Percentiles rank a stretch among this genome's conserved stretches.
Conservation (phyloP, 805 yeast genomes). For the Candida chilensis region DNA sequence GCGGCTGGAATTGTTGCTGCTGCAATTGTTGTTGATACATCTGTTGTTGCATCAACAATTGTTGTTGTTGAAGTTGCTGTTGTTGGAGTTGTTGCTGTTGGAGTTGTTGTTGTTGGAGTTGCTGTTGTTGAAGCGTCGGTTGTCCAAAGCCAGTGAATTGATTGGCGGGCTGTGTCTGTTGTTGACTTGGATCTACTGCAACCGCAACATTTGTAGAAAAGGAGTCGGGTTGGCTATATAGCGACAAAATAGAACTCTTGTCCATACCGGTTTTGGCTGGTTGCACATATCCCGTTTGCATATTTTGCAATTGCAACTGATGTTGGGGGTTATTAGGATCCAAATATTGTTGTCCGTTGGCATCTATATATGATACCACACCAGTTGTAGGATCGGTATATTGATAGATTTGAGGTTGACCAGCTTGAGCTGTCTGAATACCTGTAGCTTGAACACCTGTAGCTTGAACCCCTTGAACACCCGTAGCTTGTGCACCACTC, state of each 20-base stretch:
- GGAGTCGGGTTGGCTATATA: conserved; percentile 28
- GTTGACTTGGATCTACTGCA: conserved; percentile 6
- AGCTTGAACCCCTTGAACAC: conserved; percentile 9
- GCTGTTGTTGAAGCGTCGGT: conserved; percentile 3
- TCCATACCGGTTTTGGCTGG: conserved; percentile 12
- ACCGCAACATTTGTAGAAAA: conserved; percentile 16
- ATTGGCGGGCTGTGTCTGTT: conserved; percentile 1
- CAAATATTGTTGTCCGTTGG: conserved; percentile 55
- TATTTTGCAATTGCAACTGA: conserved; percentile 22
- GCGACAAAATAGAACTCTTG: conserved; percentile 26
- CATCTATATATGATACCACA: conserved; percentile 54
- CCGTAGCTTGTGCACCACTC: conserved; percentile 5
- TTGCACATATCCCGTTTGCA: not conserved
- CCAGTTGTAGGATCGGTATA: conserved; percentile 70
- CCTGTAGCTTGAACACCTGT: conserved; percentile 8
- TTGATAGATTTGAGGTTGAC: conserved; percentile 45
- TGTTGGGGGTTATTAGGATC: conserved; percentile 38
- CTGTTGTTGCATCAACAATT: conserved; percentile 4
- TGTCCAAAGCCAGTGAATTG: conserved; percentile 1
- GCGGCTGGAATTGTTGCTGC: conserved; percentile 4
- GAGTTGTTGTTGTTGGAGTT: conserved; percentile 3
- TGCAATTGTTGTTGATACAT: conserved; percentile 5
- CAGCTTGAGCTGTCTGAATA: conserved; percentile 10
- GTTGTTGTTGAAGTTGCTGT: conserved; percentile 3
- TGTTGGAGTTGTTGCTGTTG: conserved; percentile 5